Evolutionary conservation across 1,284 basidiomycete genomes (phyloP).

Genomic region (Cutaneotrichosporon dermatis): DNA sequence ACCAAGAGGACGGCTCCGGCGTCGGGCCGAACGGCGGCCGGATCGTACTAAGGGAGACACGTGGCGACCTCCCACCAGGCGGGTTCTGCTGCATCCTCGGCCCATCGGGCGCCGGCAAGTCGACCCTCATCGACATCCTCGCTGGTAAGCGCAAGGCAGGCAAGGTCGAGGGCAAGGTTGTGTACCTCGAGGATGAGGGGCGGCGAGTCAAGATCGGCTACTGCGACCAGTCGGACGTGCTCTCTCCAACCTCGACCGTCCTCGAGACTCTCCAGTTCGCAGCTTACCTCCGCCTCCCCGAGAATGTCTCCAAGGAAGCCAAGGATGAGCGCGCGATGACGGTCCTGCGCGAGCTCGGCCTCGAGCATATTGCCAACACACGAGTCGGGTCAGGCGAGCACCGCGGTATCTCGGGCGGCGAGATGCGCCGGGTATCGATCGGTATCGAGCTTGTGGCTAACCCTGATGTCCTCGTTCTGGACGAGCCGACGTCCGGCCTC

Average conservation of each 20-base stretch:
- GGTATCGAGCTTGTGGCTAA: constrained; percentile 62
- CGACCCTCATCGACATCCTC: constrained; percentile 76
- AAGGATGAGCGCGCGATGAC: constrained; percentile 65
- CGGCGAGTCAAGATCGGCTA: constrained; percentile 59
- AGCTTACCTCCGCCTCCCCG: constrained; percentile 74
- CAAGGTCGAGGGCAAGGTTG: constrained; percentile 51
- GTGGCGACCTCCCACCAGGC: constrained; percentile 67
- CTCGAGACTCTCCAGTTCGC: constrained; percentile 78
- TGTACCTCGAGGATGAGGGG: constrained; percentile 45
- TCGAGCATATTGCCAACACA: constrained; percentile 63
- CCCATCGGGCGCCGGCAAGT: constrained; percentile 80
- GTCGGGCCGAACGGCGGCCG: constrained; percentile 54
- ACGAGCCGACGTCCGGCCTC: constrained; percentile 65
- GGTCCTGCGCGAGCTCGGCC: constrained; percentile 70
- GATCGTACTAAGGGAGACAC: constrained; percentile 65
- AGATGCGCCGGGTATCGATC: constrained; percentile 67
- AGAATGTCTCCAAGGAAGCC: constrained; percentile 62
- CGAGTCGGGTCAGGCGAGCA: constrained; percentile 66
- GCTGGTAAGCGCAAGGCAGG: constrained; percentile 73
- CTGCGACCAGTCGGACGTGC: constrained; percentile 74
- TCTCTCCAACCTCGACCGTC: constrained; percentile 73
- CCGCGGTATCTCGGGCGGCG: constrained; percentile 64
- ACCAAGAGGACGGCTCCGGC: neutral
- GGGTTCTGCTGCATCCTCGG: constrained; percentile 82
- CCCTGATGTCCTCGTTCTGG: constrained; percentile 60